Percentiles rank a stretch among this genome's conserved stretches.
These are phyloP conservation scores for Geranium brycei DNA, from an alignment of 345 rosid genomes.

Conservation along the genomic window DNA sequence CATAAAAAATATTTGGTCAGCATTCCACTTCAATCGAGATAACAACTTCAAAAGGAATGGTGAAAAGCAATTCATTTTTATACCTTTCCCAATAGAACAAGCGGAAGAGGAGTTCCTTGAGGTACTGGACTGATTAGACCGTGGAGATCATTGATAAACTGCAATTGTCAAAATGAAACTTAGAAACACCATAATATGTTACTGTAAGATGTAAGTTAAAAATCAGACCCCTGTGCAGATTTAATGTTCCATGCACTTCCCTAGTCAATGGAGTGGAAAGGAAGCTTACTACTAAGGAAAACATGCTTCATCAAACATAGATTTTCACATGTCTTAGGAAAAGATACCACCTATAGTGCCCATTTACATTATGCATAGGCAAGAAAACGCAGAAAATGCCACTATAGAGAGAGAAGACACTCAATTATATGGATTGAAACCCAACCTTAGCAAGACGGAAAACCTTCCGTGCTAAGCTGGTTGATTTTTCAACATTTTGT, in stretches of 20 bases:
- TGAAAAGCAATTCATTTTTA: not conserved
- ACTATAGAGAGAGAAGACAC: too few relatives aligned
- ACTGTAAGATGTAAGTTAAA: conserved; percentile 8
- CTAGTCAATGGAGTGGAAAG: not conserved
- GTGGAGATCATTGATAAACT: conserved; percentile 92
- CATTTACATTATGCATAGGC: not conserved
- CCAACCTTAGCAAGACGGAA: conserved; percentile 90
- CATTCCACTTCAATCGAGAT: too few relatives aligned
- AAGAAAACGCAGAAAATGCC: not conserved
- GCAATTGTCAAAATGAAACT: conserved; percentile 14
- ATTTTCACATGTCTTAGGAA: not conserved
- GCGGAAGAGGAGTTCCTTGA: conserved; percentile 82
- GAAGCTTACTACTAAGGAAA: not conserved
- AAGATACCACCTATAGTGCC: not conserved
- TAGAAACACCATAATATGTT: not conserved
- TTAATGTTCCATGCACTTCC: not conserved
- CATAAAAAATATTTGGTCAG: too few relatives aligned
- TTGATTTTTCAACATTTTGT: conserved; percentile 79
- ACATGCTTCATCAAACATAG: not conserved
- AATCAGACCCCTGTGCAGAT: not conserved
- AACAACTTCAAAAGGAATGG: too few relatives aligned
- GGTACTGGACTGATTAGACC: conserved; percentile 78
- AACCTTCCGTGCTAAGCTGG: conserved; percentile 95
- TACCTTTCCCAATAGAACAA: conserved; percentile 85
- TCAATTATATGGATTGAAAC: not conserved